Evolutionary conservation across 2,329 filamentous ascomycete genomes (phyloP).

Genomic region (Hymenoscyphus repandus): DNA sequence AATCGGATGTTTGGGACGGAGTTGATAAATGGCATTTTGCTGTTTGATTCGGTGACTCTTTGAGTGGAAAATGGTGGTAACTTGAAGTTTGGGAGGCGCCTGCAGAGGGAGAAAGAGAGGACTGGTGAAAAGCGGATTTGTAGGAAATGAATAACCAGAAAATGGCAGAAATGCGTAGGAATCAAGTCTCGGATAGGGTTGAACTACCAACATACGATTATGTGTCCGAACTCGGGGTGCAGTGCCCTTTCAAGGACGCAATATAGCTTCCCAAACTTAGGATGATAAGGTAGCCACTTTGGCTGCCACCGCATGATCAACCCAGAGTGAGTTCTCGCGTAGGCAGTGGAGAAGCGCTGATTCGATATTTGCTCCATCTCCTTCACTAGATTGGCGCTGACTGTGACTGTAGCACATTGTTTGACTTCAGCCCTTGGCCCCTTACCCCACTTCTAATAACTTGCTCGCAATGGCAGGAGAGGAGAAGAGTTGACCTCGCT

Average conservation of each 20-base stretch:
- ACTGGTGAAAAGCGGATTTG: not conserved
- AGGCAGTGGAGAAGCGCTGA: not conserved
- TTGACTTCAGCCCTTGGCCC: too few relatives aligned
- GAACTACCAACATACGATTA: too few relatives aligned
- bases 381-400: too few relatives aligned
- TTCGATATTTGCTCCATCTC: too few relatives aligned
- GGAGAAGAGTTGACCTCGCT: not conserved
- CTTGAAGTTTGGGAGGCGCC: not conserved
- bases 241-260: not conserved
- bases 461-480: not conserved
- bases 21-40: constrained; percentile 18
- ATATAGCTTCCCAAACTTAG: not conserved
- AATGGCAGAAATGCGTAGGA: too few relatives aligned
- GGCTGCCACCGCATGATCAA: not conserved
- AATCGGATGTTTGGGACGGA: constrained; percentile 9
- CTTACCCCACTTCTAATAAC: not conserved
- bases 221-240: too few relatives aligned
- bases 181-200: too few relatives aligned
- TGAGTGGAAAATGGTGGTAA: not conserved
- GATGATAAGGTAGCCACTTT: not conserved
- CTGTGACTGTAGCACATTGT: too few relatives aligned
- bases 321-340: not conserved
- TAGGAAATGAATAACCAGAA: too few relatives aligned
- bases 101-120: not conserved
- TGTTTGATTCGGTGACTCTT: not conserved